These are phyloP conservation scores for Begonia fuchsioides DNA, from an alignment of 306 rosid species.

Conservation along the genomic window DNA sequence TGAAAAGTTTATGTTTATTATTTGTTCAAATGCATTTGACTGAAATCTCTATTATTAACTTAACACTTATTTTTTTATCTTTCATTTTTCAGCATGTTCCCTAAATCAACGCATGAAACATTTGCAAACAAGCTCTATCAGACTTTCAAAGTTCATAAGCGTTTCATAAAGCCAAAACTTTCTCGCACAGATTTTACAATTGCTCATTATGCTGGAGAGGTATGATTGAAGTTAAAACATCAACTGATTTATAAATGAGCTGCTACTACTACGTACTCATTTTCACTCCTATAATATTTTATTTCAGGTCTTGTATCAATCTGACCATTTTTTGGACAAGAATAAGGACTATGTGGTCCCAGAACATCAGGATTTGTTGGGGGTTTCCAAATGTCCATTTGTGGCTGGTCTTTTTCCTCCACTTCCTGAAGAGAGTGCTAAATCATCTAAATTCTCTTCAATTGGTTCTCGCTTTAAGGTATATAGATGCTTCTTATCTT, in stretches of 20 bases:
- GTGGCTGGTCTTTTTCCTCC: slow-evolving; percentile 98
- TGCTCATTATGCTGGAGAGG: slow-evolving; percentile 98
- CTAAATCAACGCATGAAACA: slow-evolving; percentile 98
- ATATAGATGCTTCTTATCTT: slow-evolving; percentile 6
- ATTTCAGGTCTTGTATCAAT: slow-evolving; percentile 76
- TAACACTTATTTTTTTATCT: slow-evolving; percentile 1
- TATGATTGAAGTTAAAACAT: slow-evolving; percentile 15
- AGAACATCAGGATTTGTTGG: slow-evolving; percentile 89
- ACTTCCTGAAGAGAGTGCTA: slow-evolving; percentile 75
- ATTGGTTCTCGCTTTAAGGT: slow-evolving; percentile 99
- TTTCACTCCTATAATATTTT: slow-evolving; percentile 18
- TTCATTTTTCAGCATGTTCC: slow-evolving; percentile 86
- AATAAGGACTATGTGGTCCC: slow-evolving; percentile 97
- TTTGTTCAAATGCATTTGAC: slow-evolving; percentile 10
- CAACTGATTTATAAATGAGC: slow-evolving; percentile 12
- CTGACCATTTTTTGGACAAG: slow-evolving; percentile 93
- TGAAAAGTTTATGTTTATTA: slow-evolving; percentile 7
- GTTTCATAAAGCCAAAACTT: slow-evolving; percentile 90
- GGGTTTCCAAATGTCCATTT: slow-evolving; percentile 77
- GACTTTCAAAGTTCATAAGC: slow-evolving; percentile 80
- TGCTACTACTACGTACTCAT: slow-evolving; percentile 5
- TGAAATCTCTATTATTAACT: slow-evolving; percentile 7
- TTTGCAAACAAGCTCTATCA: slow-evolving; percentile 98
- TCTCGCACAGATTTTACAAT: slow-evolving; percentile 89
- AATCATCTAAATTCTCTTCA: slow-evolving; percentile 94